Evolutionary conservation across 2,329 filamentous ascomycete genomes (phyloP).

Genomic region (Elsinoe perseae): DNA sequence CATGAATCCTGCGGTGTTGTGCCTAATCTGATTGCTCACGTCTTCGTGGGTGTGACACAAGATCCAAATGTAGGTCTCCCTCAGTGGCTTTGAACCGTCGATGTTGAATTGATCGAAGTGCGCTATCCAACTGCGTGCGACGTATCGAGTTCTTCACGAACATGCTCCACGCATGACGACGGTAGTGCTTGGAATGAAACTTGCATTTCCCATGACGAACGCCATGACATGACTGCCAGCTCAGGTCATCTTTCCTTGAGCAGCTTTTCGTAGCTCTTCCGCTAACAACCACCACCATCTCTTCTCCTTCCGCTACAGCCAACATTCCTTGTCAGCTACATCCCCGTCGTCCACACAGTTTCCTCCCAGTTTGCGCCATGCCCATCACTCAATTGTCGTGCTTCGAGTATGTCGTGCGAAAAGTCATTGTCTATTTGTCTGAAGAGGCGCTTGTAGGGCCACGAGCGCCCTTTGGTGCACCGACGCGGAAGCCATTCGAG

Average conservation of each 20-base stretch:
- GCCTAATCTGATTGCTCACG: too few species aligned
- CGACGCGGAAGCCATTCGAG: constrained; percentile 96
- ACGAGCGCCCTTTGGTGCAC: constrained; percentile 74
- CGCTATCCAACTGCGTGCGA: too few species aligned
- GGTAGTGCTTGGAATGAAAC: not conserved
- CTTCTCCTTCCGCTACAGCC: not conserved
- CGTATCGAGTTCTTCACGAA: not conserved
- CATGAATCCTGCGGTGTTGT: too few species aligned
- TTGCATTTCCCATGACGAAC: constrained; percentile 14
- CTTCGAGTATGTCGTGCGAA: not conserved
- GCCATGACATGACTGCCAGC: constrained; percentile 11
- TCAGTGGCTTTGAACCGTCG: too few species aligned
- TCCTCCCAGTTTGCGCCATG: constrained; percentile 1
- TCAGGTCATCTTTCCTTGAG: not conserved
- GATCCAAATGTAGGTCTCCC: too few species aligned
- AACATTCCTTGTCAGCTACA: not conserved
- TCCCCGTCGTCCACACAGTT: not conserved
- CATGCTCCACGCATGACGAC: not conserved
- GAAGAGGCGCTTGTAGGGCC: constrained; percentile 45
- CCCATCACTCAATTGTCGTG: constrained; percentile 3
- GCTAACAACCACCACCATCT: not conserved
- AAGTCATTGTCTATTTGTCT: constrained; percentile 1
- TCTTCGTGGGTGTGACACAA: too few species aligned
- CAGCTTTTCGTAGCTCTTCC: not conserved
- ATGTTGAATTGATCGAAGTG: too few species aligned